Conservation (phyloP, 2,329 filamentous ascomycete genomes). For the Diplodia scrobiculata region DNA sequence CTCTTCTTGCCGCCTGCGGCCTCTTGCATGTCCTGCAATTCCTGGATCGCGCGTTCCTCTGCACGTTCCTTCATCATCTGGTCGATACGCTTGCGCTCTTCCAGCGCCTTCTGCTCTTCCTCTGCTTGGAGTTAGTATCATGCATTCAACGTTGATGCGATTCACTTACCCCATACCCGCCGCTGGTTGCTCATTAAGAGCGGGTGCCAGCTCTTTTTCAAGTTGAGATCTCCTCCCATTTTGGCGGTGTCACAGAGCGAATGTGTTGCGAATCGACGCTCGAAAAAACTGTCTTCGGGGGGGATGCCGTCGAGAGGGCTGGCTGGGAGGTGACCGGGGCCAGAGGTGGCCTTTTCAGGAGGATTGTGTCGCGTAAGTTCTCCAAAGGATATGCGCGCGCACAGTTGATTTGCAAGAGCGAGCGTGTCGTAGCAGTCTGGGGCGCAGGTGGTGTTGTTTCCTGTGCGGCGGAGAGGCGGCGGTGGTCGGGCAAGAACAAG, state of each 20-base stretch:
- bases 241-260: conserved; percentile 46
- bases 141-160: too few species aligned
- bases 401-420: too few species aligned
- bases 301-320: neutral
- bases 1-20: conserved; percentile 80
- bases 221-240: conserved; percentile 93
- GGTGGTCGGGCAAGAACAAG: neutral
- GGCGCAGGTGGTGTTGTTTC: conserved; percentile 1
- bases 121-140: conserved; percentile 46
- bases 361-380: neutral
- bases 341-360: neutral
- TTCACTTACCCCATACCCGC: conserved; percentile 67
- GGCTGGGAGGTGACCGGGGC: neutral
- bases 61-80: conserved; percentile 90
- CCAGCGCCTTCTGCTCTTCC: conserved; percentile 87
- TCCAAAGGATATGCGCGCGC: neutral
- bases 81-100: conserved; percentile 91
- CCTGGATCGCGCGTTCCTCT: conserved; percentile 89
- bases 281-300: neutral
- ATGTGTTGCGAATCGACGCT: neutral
- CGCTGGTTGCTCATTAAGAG: conserved; percentile 86
- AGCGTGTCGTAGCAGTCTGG: neutral
- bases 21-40: conserved; percentile 87
- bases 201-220: conserved; percentile 92
- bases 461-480: neutral